Percentiles rank a stretch among this genome's conserved stretches.
Evolutionary conservation across 345 rosid species (phyloP).

Genomic region (Pugionium dolabratum): DNA sequence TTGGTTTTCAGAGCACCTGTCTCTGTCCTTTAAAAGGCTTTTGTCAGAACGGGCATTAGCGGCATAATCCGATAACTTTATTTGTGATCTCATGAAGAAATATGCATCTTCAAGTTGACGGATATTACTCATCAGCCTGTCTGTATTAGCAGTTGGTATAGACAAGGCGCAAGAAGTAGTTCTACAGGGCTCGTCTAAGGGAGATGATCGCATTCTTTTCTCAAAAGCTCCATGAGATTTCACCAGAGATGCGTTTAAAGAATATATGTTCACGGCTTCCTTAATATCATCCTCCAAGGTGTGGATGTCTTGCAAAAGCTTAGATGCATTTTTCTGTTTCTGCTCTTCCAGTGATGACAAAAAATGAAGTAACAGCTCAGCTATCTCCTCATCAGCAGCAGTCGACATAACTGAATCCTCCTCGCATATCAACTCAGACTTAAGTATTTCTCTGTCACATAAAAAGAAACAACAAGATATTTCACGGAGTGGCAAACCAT

Average conservation of each 20-base stretch:
- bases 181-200: conserved; percentile 32
- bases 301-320: conserved; percentile 57
- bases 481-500: conserved; percentile 1
- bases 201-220: conserved; percentile 37
- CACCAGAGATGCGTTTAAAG: conserved; percentile 38
- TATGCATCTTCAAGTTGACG: conserved; percentile 75
- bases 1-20: conserved; percentile 43
- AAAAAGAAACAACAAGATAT: conserved; percentile 17
- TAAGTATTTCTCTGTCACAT: conserved; percentile 73
- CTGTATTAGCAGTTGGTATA: conserved; percentile 44
- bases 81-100: conserved; percentile 67
- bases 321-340: conserved; percentile 62
- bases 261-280: conserved; percentile 59
- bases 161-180: conserved; percentile 40
- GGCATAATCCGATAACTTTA: conserved; percentile 43
- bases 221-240: conserved; percentile 35
- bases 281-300: conserved; percentile 69
- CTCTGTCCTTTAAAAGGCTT: conserved; percentile 45
- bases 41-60: conserved; percentile 44
- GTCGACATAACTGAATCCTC: conserved; percentile 40
- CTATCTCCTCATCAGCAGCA: conserved; percentile 51
- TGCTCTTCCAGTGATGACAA: conserved; percentile 58
- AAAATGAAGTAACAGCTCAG: conserved; percentile 67
- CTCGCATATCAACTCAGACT: conserved; percentile 59
- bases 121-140: conserved; percentile 59